Conservation (phyloP, 371 early-diverging fungal species). For the Mucor plumbeus region DNA sequence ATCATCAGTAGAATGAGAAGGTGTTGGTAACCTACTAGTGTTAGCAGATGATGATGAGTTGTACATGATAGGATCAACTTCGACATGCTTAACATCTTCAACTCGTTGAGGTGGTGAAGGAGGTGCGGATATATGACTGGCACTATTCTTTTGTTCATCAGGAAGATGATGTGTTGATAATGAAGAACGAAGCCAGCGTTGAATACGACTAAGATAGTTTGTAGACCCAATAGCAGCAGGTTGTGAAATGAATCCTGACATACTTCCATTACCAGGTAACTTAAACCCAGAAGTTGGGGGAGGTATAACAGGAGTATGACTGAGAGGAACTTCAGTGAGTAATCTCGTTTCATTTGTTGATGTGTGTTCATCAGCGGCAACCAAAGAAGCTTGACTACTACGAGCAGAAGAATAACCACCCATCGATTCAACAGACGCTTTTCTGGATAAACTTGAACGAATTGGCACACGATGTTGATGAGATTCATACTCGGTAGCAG, state of each 20-base stretch:
- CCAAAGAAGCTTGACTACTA: conserved; percentile 46
- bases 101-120: conserved; percentile 23
- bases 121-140: conserved; percentile 8
- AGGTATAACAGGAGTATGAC: conserved; percentile 22
- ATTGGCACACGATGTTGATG: conserved; percentile 15
- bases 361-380: conserved; percentile 18
- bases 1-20: conserved; percentile 23
- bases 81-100: conserved; percentile 20
- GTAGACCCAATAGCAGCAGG: conserved; percentile 41
- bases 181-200: conserved; percentile 54
- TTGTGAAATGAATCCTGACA: conserved; percentile 35
- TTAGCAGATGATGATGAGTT: not conserved
- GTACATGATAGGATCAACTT: conserved; percentile 6
- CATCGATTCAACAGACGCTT: conserved; percentile 43
- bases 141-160: not conserved
- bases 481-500: conserved; percentile 49
- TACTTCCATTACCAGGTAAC: conserved; percentile 15
- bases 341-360: conserved; percentile 15
- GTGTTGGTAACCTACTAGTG: conserved; percentile 13
- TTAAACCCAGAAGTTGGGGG: conserved; percentile 11
- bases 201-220: conserved; percentile 46
- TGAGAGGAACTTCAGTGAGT: conserved; percentile 28
- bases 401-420: conserved; percentile 40
- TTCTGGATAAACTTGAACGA: conserved; percentile 37
- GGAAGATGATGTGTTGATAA: conserved; percentile 45